These are phyloP conservation scores for Acanthamoeba lugdunensis DNA, from an alignment of 208 protist species.

Conservation along the genomic window DNA sequence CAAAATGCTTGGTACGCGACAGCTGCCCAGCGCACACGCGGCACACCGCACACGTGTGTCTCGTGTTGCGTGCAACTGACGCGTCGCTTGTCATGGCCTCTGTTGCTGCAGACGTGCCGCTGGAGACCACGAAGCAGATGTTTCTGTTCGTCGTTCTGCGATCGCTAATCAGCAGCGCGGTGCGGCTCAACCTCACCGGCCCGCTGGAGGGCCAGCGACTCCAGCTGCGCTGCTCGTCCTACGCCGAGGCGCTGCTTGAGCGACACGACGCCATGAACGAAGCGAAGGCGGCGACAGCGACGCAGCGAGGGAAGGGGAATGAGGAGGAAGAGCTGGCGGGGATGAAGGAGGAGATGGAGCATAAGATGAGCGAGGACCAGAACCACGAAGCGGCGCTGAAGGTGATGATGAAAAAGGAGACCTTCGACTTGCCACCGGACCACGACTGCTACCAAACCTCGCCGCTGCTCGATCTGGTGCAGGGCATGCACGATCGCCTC, in stretches of 20 bases:
- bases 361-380: conserved; percentile 19
- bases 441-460: conserved; percentile 40
- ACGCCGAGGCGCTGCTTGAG: conserved; percentile 12
- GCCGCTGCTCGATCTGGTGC: conserved; percentile 38
- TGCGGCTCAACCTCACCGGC: conserved; percentile 24
- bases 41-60: no score
- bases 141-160: conserved; percentile 41
- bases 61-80: no score
- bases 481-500: conserved; percentile 44
- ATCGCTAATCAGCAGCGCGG: conserved; percentile 25
- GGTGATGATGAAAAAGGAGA: background rate
- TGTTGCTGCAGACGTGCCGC: background rate
- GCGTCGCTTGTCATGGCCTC: background rate
- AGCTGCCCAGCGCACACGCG: no score
- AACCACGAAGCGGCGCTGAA: background rate
- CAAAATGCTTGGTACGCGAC: conserved; percentile 2
- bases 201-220: conserved; percentile 47
- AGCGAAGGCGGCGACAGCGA: background rate
- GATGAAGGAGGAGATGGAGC: background rate
- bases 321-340: background rate
- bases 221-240: conserved; percentile 9
- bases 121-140: conserved; percentile 16
- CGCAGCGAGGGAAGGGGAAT: no score
- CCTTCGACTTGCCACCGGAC: background rate
- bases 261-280: background rate